A percentile compares a stretch with the other conserved stretches of the same genome.
phyloP scores from a whole-genome alignment of 2,329 filamentous ascomycete species.

The Mycosphaerella arachidis region DNA sequence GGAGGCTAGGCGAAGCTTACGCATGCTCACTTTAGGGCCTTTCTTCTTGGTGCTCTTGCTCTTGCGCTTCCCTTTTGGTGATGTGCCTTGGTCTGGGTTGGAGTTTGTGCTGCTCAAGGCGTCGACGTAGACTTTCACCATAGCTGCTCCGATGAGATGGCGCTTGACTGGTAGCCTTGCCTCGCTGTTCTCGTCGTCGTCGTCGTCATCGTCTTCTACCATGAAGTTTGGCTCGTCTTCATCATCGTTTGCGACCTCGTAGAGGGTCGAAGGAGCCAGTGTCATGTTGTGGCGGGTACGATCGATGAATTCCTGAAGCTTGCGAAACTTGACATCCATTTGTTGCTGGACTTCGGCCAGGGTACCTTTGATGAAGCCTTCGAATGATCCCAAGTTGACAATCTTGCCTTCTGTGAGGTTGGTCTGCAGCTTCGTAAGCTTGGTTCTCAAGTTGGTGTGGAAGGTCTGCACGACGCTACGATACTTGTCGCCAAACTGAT shows the following conservation, averaged over 20 bases:
- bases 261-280: neutral
- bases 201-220: neutral
- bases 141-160: neutral
- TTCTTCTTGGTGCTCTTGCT: neutral
- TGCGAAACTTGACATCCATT: neutral
- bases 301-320: neutral
- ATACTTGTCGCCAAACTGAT: neutral
- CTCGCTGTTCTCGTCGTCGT: neutral
- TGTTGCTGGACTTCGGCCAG: neutral
- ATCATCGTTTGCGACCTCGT: neutral
- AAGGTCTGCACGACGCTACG: neutral
- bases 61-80: neutral
- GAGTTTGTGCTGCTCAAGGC: neutral
- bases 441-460: neutral
- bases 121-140: conserved; percentile 1
- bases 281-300: neutral
- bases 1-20: neutral
- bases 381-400: neutral
- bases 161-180: neutral
- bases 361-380: neutral
- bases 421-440: neutral
- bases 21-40: neutral
- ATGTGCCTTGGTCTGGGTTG: neutral
- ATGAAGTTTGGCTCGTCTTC: neutral
- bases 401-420: neutral